Percentiles rank a stretch among this genome's conserved stretches.
Conservation (phyloP, 2,329 filamentous ascomycete genomes). For the Colletotrichum lini region DNA sequence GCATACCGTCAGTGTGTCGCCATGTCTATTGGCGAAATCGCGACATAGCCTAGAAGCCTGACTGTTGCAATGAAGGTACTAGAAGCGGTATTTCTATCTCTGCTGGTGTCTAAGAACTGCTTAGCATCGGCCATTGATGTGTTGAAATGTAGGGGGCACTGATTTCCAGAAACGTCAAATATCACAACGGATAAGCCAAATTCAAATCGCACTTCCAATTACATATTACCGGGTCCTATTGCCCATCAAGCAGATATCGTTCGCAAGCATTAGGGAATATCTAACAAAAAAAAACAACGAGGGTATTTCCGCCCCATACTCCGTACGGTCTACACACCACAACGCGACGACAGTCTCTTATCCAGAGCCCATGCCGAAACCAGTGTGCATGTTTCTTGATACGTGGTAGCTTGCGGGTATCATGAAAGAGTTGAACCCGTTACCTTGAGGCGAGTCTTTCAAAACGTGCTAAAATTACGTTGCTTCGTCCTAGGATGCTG, state of each 20-base stretch:
- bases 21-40: neutral
- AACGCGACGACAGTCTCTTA: neutral
- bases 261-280: slow-evolving; percentile 2
- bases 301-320: slow-evolving; percentile 20
- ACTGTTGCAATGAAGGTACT: neutral
- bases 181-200: neutral
- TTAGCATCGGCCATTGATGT: neutral
- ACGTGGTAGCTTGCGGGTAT: neutral
- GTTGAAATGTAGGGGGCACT: no score
- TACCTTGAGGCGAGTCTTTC: neutral
- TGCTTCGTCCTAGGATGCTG: neutral
- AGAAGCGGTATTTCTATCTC: neutral
- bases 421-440: neutral
- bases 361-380: neutral
- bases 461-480: neutral
- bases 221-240: slow-evolving; percentile 5
- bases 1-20: neutral
- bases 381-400: neutral
- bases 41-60: neutral
- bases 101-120: neutral
- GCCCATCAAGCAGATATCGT: neutral
- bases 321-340: slow-evolving; percentile 5
- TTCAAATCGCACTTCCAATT: neutral
- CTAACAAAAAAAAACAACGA: slow-evolving; percentile 20
- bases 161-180: neutral